Conservation (phyloP, 768 basidiomycete genomes). For the Podaxis sp. region DNA sequence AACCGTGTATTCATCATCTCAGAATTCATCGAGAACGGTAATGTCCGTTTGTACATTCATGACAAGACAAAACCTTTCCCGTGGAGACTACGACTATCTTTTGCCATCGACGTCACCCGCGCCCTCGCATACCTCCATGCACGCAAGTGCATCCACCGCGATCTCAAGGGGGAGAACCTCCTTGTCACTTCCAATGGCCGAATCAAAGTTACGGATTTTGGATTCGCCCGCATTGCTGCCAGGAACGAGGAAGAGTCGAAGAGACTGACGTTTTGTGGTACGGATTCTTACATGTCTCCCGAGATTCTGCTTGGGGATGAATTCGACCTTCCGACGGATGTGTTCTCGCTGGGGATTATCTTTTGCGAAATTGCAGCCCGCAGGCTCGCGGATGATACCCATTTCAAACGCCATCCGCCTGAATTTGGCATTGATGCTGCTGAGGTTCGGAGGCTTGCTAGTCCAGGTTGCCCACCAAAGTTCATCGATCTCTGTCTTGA, state of each 20-base stretch:
- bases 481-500: constrained; percentile 77
- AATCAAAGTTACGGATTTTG: constrained; percentile 98
- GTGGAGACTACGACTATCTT: constrained; percentile 91
- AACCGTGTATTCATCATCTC: constrained; percentile 92
- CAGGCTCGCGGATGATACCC: constrained; percentile 76
- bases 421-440: constrained; percentile 70
- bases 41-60: constrained; percentile 87
- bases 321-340: constrained; percentile 91
- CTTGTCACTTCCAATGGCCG: constrained; percentile 93
- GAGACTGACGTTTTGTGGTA: constrained; percentile 83
- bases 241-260: constrained; percentile 87
- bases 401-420: constrained; percentile 77
- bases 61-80: constrained; percentile 81
- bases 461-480: constrained; percentile 70
- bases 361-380: constrained; percentile 89
- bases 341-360: constrained; percentile 90
- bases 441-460: constrained; percentile 67
- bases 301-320: constrained; percentile 90
- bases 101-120: constrained; percentile 91
- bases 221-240: constrained; percentile 92
- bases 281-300: constrained; percentile 95
- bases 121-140: constrained; percentile 98
- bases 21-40: constrained; percentile 91
- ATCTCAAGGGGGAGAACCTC: constrained; percentile 96
- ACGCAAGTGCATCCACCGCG: constrained; percentile 82